Percentiles rank a stretch among this genome's conserved stretches.
Conservation (phyloP, 495 filamentous ascomycete genomes). For the Talaromyces ruber region DNA sequence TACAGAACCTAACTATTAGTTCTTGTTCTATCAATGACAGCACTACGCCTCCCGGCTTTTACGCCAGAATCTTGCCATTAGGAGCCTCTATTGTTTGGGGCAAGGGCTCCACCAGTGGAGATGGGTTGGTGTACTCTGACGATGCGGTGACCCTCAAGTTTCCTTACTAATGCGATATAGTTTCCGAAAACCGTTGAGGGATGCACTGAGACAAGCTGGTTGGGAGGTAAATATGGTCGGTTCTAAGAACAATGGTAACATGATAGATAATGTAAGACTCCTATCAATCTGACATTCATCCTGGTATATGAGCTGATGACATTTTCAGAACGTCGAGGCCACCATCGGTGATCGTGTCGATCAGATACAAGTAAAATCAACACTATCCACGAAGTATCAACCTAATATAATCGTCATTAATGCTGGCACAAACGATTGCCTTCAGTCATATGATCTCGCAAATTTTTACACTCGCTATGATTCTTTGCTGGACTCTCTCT, state of each 20-base stretch:
- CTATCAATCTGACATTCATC: background rate
- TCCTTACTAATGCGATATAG: background rate
- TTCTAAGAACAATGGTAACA: conserved; percentile 30
- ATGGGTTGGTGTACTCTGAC: conserved; percentile 21
- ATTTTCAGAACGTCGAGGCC: background rate
- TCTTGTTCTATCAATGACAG: background rate
- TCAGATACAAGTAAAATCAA: background rate
- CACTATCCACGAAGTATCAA: conserved; percentile 9
- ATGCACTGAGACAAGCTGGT: conserved; percentile 24
- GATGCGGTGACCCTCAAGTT: background rate
- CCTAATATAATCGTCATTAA: conserved; percentile 44
- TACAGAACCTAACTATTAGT: background rate
- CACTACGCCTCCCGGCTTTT: background rate
- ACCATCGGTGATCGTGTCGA: background rate
- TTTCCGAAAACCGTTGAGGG: conserved; percentile 38
- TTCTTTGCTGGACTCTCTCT: conserved; percentile 28
- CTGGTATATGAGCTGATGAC: background rate
- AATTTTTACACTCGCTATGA: conserved; percentile 19
- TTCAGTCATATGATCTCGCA: conserved; percentile 21
- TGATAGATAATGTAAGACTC: conserved; percentile 42
- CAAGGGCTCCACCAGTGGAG: conserved; percentile 37
- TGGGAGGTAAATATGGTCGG: conserved; percentile 46
- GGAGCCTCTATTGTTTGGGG: conserved; percentile 52
- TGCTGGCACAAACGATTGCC: conserved; percentile 43
- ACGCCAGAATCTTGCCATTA: conserved; percentile 28